A percentile compares a stretch with the other conserved stretches of the same genome.
These are phyloP conservation scores for Penicillium digitatum DNA, from an alignment of 2,329 filamentous ascomycete genomes.

Conservation along the genomic window DNA sequence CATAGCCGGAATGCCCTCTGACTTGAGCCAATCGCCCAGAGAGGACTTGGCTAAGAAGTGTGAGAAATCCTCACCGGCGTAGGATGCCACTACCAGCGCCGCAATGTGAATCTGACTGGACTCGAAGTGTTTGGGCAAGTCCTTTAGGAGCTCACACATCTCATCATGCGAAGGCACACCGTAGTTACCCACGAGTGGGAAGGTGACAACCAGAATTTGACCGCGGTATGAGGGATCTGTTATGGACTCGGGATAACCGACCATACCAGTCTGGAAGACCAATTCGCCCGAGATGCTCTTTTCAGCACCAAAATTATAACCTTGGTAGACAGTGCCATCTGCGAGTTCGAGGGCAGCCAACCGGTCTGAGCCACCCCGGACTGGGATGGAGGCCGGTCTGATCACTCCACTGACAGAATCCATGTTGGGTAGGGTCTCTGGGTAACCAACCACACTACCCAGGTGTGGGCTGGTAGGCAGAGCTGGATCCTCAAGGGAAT, in stretches of 20 bases:
- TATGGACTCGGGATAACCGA: constrained; percentile 94
- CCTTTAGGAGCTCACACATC: constrained; percentile 76
- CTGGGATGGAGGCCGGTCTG: constrained; percentile 60
- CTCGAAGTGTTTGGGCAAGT: constrained; percentile 90
- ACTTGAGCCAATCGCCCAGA: constrained; percentile 90
- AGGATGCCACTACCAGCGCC: constrained; percentile 83
- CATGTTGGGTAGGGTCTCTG: constrained; percentile 31
- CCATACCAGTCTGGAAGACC: constrained; percentile 99
- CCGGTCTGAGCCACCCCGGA: constrained; percentile 52
- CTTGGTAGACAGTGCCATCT: constrained; percentile 86
- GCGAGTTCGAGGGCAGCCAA: constrained; percentile 85
- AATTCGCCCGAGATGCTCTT: constrained; percentile 95
- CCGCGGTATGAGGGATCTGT: constrained; percentile 84
- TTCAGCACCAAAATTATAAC: constrained; percentile 91
- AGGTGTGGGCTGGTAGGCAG: constrained; percentile 40
- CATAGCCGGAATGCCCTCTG: constrained; percentile 89
- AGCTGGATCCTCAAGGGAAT: constrained; percentile 27
- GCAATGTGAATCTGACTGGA: constrained; percentile 89
- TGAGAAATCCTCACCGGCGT: constrained; percentile 91
- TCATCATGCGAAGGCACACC: constrained; percentile 85
- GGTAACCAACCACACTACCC: constrained; percentile 41
- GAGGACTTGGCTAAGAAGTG: constrained; percentile 90
- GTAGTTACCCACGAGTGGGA: constrained; percentile 95
- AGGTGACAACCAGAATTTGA: constrained; percentile 95
- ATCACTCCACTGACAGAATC: constrained; percentile 36